Conservation (phyloP, 345 rosid species). For the Populus nigra region DNA sequence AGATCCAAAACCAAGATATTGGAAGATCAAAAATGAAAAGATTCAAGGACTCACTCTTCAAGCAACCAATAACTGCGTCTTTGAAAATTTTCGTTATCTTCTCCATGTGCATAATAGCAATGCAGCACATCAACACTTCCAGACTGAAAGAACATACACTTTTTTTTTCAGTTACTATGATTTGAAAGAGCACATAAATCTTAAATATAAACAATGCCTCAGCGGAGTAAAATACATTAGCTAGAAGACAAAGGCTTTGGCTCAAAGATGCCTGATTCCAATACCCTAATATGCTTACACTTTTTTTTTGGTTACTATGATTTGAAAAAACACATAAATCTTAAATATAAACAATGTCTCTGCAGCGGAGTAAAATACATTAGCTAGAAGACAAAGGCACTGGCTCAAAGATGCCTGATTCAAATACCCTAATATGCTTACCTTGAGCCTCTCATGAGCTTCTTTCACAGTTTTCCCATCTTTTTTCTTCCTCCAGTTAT, state of each 20-base stretch:
- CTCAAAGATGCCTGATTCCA: background rate
- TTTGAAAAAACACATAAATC: background rate
- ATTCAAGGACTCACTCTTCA: slow-evolving; percentile 74
- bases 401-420: background rate
- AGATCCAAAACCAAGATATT: background rate
- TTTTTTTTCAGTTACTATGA: background rate
- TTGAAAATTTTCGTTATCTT: slow-evolving; percentile 80
- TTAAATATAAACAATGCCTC: slow-evolving; percentile 3
- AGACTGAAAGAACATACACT: slow-evolving; percentile 43
- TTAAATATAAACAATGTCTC: slow-evolving; percentile 1
- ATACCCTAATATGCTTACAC: slow-evolving; percentile 31
- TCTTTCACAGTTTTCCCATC: slow-evolving; percentile 93
- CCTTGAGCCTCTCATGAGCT: slow-evolving; percentile 97
- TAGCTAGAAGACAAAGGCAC: background rate
- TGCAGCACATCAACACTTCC: slow-evolving; percentile 92
- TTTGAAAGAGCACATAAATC: background rate
- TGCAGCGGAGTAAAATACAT: background rate
- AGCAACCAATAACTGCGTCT: slow-evolving; percentile 98
- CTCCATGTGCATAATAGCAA: slow-evolving; percentile 97
- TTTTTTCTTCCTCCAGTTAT: slow-evolving; percentile 90
- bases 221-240: background rate
- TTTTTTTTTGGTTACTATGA: background rate
- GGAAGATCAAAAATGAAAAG: slow-evolving; percentile 9
- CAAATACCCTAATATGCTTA: slow-evolving; percentile 20
- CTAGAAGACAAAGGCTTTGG: background rate